phyloP scores from a whole-genome alignment of 169 alveolate genomes.

The Plasmodium knowlesi region DNA sequence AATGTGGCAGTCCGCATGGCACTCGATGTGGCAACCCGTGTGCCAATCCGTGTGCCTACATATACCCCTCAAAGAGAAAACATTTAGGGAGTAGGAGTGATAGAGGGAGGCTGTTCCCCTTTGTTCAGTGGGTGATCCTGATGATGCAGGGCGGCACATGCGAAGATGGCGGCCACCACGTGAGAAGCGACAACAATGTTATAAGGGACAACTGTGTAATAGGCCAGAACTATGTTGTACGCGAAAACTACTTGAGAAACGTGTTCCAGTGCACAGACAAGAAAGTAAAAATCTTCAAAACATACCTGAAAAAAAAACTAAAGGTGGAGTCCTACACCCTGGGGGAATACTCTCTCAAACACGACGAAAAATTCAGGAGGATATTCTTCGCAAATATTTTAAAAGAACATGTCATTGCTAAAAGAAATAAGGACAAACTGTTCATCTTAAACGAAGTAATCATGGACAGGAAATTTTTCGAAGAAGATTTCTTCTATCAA shows the following conservation, averaged over 20 bases:
- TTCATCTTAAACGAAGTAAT: constrained; percentile 45
- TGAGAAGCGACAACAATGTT: neutral
- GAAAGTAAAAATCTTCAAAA: constrained; percentile 64
- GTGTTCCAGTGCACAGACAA: constrained; percentile 59
- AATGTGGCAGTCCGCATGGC: neutral
- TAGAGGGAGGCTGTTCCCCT: neutral
- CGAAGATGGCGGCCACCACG: neutral
- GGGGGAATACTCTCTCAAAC: constrained; percentile 61
- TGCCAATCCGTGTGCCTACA: neutral
- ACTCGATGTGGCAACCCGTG: neutral
- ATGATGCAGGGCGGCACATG: neutral
- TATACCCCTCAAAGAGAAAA: neutral
- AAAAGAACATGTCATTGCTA: constrained; percentile 42
- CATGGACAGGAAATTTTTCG: constrained; percentile 34
- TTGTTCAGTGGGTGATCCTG: neutral
- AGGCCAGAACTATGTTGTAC: neutral
- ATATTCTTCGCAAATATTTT: constrained; percentile 19
- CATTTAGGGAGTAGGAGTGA: neutral
- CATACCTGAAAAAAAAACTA: constrained; percentile 33
- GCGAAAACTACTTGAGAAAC: neutral
- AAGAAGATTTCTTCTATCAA: constrained; percentile 58
- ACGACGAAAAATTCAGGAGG: constrained; percentile 61
- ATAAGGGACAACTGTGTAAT: neutral
- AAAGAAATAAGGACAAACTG: constrained; percentile 40
- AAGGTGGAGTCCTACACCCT: constrained; percentile 31